Evolutionary conservation across 2,329 filamentous ascomycete genomes (phyloP).

Genomic region (Mycosphaerelloides madeirae): DNA sequence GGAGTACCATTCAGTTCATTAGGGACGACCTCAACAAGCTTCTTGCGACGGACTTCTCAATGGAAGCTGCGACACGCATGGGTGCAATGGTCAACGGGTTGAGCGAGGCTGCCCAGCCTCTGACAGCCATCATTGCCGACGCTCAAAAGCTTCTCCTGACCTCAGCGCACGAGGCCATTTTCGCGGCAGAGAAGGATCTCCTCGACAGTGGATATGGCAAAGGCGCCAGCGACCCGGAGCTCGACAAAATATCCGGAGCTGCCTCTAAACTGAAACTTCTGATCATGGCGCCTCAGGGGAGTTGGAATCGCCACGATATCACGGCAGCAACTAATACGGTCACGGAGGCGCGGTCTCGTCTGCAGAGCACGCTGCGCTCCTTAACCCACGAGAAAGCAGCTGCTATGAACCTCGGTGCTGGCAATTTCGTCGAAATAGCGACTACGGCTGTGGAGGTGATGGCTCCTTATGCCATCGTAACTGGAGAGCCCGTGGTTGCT

Average conservation of each 20-base stretch:
- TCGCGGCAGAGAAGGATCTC: slow-evolving; percentile 32
- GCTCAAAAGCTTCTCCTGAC: slow-evolving; percentile 29
- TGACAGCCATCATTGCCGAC: slow-evolving; percentile 21
- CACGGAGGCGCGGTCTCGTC: slow-evolving; percentile 22
- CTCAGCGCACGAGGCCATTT: slow-evolving; percentile 34
- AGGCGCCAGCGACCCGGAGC: slow-evolving; percentile 13
- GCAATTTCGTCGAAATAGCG: too few relatives aligned
- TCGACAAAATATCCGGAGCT: slow-evolving; percentile 22
- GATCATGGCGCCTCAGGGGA: slow-evolving; percentile 29
- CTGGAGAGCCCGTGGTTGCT: too few relatives aligned
- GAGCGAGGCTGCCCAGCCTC: slow-evolving; percentile 20
- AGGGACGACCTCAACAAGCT: slow-evolving; percentile 25
- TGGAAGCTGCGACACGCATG: slow-evolving; percentile 19
- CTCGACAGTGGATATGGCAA: slow-evolving; percentile 18
- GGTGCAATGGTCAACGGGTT: slow-evolving; percentile 18
- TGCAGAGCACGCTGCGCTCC: slow-evolving; percentile 9
- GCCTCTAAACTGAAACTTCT: slow-evolving; percentile 27
- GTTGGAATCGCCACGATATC: slow-evolving; percentile 30
- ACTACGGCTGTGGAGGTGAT: too few relatives aligned
- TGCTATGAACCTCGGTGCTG: too few relatives aligned
- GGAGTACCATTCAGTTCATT: slow-evolving; percentile 25
- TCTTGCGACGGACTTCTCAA: slow-evolving; percentile 18
- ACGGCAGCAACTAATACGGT: slow-evolving; percentile 27
- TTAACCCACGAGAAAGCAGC: too few relatives aligned
- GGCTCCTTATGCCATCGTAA: too few relatives aligned